Base-by-base conservation (phyloP, 1,284 basidiomycete species). In the Apiotrichum akiyoshidainum region DNA sequence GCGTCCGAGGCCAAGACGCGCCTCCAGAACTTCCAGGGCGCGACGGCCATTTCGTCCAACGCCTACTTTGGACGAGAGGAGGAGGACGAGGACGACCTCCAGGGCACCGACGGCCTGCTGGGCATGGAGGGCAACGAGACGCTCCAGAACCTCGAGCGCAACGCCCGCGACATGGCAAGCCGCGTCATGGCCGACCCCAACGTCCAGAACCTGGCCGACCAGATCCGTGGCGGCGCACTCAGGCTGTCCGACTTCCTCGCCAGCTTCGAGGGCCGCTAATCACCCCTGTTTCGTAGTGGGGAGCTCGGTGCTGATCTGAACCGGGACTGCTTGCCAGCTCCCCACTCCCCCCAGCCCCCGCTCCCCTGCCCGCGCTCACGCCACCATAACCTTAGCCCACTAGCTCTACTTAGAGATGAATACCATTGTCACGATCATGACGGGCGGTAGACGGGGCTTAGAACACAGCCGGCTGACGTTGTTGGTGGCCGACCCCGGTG, bases 21-120 rank as follows among this genome's bases (percentile, higher is more conserved):
- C 11, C 80, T 98, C 47, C 85, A 87, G 67, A 81, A 85, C 49
- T 99, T 99, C 85, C 85, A 87, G 68, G 94, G 94, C 17, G 92
- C 95, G 26, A 90, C 90, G 0, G 86, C 92, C 35, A 99, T 99
- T 72, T 96, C 92, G 7, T 94, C 91, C 44, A 96, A 87, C 73
- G 88, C 91, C 65, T 96, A 96, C 83, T 96, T 94, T 79, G 96
- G 95, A 5, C 83, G 93, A 21, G 94, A 97, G 46, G 85, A 81
- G 41, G 70, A 78, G 8, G 46, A 80, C 63, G 75, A 75, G 50
- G 49, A 59, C 17, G 66, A 76, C 13, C 70, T 68, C 10, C 74
- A 72, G 9, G 74, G 78, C 42, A 83, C 81, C n/a, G 82, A 80
- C 1, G 79, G 83, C 21, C 60, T 86, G 57, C 74, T 85, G 19